Conservation (phyloP, 2,329 filamentous ascomycete species). For the Xylaria sp. region DNA sequence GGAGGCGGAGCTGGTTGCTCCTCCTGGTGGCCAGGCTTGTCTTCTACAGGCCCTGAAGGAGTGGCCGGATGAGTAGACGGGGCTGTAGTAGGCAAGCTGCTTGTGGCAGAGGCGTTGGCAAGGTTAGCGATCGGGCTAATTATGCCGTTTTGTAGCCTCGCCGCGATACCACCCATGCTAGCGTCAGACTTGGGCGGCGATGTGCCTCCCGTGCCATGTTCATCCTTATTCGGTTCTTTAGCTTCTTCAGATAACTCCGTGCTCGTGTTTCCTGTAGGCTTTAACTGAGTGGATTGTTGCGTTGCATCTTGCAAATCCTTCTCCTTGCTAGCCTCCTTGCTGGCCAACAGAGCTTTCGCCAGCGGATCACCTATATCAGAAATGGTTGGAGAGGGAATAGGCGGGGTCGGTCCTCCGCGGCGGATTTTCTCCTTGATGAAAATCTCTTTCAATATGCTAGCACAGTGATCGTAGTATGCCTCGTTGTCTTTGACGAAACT, state of each 20-base stretch:
- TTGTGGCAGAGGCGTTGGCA: constrained; percentile 37
- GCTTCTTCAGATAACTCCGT: constrained; percentile 25
- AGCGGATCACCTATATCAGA: constrained; percentile 45
- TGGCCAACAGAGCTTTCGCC: constrained; percentile 31
- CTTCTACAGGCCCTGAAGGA: constrained; percentile 41
- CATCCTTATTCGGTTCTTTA: constrained; percentile 27
- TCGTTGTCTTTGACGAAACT: constrained; percentile 99
- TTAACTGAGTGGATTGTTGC: constrained; percentile 24
- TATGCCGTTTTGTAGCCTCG: constrained; percentile 41
- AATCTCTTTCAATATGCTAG: constrained; percentile 82
- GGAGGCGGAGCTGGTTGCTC: constrained; percentile 61
- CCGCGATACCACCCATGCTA: constrained; percentile 26
- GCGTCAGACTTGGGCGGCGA: constrained; percentile 31
- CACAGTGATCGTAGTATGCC: constrained; percentile 93
- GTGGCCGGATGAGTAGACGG: constrained; percentile 42
- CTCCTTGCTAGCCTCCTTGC: constrained; percentile 46
- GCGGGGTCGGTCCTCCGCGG: constrained; percentile 61
- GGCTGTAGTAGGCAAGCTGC: constrained; percentile 41
- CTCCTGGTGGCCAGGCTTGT: constrained; percentile 28
- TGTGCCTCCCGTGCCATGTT: constrained; percentile 18
- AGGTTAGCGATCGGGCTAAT: constrained; percentile 38
- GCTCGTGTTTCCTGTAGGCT: constrained; percentile 15
- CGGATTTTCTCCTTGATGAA: constrained; percentile 80
- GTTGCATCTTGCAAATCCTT: constrained; percentile 39
- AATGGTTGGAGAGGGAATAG: constrained; percentile 52